A percentile compares a stretch with the other conserved stretches of the same genome.
phyloP scores from a whole-genome alignment of 2,329 filamentous ascomycete species.

The Sporothrix euskadiensis region DNA sequence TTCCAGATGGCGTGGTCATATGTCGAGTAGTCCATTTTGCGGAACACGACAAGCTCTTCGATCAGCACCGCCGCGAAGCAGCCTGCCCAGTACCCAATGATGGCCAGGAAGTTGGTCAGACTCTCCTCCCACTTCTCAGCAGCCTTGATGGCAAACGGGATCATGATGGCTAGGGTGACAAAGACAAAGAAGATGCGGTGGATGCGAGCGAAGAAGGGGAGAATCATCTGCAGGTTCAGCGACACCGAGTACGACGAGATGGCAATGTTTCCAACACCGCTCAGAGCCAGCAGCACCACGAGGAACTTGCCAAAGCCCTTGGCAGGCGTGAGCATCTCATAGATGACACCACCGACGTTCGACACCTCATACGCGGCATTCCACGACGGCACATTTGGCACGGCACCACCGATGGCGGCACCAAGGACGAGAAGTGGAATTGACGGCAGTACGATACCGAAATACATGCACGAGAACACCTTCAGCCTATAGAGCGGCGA shows the following conservation, averaged over 20 bases:
- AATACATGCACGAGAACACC: conserved; percentile 53
- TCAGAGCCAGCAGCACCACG: conserved; percentile 48
- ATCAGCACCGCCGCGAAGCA: conserved; percentile 54
- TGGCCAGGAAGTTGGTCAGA: conserved; percentile 57
- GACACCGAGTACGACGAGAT: conserved; percentile 44
- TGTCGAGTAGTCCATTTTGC: conserved; percentile 45
- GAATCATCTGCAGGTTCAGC: conserved; percentile 54
- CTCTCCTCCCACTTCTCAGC: conserved; percentile 58
- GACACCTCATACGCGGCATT: conserved; percentile 44
- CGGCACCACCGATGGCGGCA: conserved; percentile 53
- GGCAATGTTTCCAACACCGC: conserved; percentile 48
- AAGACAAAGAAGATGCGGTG: conserved; percentile 60
- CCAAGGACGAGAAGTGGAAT: conserved; percentile 52
- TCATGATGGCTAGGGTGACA: conserved; percentile 59
- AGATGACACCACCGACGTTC: conserved; percentile 49
- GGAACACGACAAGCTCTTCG: conserved; percentile 52
- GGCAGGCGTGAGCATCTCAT: conserved; percentile 49
- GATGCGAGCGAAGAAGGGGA: conserved; percentile 56
- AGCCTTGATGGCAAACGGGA: conserved; percentile 58
- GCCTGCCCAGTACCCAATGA: conserved; percentile 61
- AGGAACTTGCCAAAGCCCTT: conserved; percentile 52
- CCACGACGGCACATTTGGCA: conserved; percentile 48
- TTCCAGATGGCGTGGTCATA: conserved; percentile 54
- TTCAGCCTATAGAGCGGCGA: conserved; percentile 36
- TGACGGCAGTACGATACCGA: conserved; percentile 53